Base-by-base conservation (phyloP, 345 rosid species). In the Heritiera fomes region DNA sequence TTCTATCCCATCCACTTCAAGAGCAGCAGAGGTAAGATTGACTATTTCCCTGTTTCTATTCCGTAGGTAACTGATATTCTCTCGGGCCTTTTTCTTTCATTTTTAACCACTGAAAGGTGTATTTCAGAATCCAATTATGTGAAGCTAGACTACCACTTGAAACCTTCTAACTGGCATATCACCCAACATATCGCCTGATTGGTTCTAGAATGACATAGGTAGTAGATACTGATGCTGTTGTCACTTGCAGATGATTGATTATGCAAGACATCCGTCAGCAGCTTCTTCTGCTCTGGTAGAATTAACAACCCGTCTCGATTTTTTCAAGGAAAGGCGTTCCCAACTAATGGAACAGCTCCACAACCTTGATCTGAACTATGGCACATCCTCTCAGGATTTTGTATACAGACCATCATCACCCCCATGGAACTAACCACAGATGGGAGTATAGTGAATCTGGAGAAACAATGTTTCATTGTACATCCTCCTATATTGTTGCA, bases 341-440 rank as follows among this genome's bases (percentile, higher is more conserved):
- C 98, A 96, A 84, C 90, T 96, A 6, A 96, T 94, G 95, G 99
- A 94, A 78, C 99, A 96, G 82, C 97, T 96, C 77, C 98, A 96
- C 82, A 92, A 89, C 87, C 98, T 96, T 8, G 98, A 95, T 84
- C 84, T 88, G 78, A 94, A 94, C 85, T 92, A 96, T 8, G 97
- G 98, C 79, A 85, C 92, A 28, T 86, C 97, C 46, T 85, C 96
- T 1, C 97, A 92, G 85, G 99, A 94, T 90, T 91, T 89, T 73
- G 82, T 91, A 80, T 91, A 88, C 83, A 83, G 88, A 85, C 90
- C 97, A 18, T 85, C 97, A 30, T 91, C 98, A n/a, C 97, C 97
- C 1, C 96, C 97, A 32, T 96, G 98, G 97, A 96, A 88, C 85
- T 96, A 84, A 86, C 49, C 13, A n/a, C 58, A 18, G 77, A 71